Conservation (phyloP, 371 early-diverging fungal genomes). For the Batrachochytrium dendrobatidis region DNA sequence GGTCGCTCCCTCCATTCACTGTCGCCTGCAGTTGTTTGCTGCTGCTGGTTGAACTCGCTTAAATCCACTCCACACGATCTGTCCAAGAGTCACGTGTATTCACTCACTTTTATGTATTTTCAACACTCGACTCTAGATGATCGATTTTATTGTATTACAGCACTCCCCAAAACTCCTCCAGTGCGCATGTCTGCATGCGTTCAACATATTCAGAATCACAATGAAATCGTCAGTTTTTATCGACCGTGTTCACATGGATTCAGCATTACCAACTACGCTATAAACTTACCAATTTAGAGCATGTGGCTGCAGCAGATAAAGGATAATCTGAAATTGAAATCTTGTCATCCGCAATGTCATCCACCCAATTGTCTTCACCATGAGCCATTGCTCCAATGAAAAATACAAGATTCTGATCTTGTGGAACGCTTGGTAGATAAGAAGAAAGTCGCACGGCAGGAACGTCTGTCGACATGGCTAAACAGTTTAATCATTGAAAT, state of each 20-base stretch:
- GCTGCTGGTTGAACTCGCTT: no score
- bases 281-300: slow-evolving; percentile 64
- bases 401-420: slow-evolving; percentile 75
- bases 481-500: neutral
- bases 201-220: neutral
- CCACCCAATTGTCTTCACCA: slow-evolving; percentile 90
- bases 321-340: slow-evolving; percentile 92
- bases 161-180: slow-evolving; percentile 39
- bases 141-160: slow-evolving; percentile 19
- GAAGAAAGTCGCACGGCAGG: slow-evolving; percentile 74
- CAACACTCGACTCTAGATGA: no score
- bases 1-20: no score
- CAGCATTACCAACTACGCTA: no score
- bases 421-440: slow-evolving; percentile 72
- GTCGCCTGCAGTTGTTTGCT: no score
- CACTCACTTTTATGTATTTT: no score
- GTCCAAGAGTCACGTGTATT: no score
- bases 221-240: neutral
- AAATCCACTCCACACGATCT: no score
- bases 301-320: slow-evolving; percentile 90
- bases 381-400: slow-evolving; percentile 97
- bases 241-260: no score
- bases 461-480: slow-evolving; percentile 87
- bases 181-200: slow-evolving; percentile 21
- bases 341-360: slow-evolving; percentile 86